phyloP scores from a whole-genome alignment of 1,284 basidiomycete species.

The Stygiomarasmius scandens region DNA sequence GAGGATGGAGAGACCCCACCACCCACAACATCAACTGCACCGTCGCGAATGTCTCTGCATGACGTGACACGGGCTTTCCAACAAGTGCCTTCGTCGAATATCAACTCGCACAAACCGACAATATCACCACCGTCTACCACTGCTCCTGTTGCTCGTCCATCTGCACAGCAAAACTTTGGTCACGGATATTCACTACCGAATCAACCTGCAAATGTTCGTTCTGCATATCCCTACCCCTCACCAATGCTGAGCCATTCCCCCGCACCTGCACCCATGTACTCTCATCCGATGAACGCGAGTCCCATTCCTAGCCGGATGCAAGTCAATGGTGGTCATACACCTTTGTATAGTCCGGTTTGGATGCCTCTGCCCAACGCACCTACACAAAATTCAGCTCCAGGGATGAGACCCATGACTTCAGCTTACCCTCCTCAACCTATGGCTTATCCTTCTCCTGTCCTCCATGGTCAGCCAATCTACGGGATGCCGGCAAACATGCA shows the following conservation, averaged over 20 bases:
- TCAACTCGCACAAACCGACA: constrained; percentile 47
- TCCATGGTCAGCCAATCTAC: constrained; percentile 47
- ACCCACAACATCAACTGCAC: constrained; percentile 55
- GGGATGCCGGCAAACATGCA: constrained; percentile 48
- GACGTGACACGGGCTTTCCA: constrained; percentile 84
- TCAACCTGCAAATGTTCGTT: constrained; percentile 49
- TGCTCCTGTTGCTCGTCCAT: constrained; percentile 46
- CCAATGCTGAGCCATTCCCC: constrained; percentile 73
- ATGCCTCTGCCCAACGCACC: constrained; percentile 51
- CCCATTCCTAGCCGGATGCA: constrained; percentile 63
- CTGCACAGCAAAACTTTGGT: constrained; percentile 30
- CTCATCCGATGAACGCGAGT: constrained; percentile 57
- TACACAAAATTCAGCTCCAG: constrained; percentile 44
- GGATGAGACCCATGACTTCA: constrained; percentile 58
- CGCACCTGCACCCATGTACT: constrained; percentile 62
- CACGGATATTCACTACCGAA: constrained; percentile 32
- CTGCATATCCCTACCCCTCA: constrained; percentile 62
- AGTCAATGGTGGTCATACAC: constrained; percentile 55
- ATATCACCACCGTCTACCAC: constrained; percentile 51
- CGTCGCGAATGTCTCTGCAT: constrained; percentile 75
- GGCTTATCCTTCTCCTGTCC: constrained; percentile 59
- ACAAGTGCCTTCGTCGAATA: constrained; percentile 66
- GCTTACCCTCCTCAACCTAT: constrained; percentile 64
- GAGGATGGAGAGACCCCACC: constrained; percentile 80
- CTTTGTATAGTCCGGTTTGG: constrained; percentile 69